phyloP scores from a whole-genome alignment of 2,329 filamentous ascomycete species.

The Dryadomyces quercivorus region DNA sequence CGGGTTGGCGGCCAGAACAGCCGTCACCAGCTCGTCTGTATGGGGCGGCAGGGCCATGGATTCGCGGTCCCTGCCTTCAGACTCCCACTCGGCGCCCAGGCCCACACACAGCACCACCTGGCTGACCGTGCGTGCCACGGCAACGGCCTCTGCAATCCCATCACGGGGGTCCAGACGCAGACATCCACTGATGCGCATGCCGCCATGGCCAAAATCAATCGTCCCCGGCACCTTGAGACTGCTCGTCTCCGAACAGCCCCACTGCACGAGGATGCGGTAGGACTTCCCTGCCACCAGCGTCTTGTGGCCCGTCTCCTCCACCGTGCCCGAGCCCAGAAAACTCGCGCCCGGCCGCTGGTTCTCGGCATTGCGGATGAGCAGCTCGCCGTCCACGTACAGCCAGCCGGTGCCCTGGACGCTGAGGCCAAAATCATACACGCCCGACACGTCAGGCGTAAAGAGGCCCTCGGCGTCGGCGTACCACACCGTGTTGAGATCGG shows the following conservation, averaged over 20 bases:
- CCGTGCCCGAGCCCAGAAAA: conserved; percentile 21
- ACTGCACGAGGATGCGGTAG: conserved; percentile 19
- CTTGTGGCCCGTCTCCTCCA: conserved; percentile 18
- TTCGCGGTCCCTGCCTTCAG: conserved; percentile 13
- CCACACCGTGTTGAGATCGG: conserved; percentile 21
- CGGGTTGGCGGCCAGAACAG: conserved; percentile 40
- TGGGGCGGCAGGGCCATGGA: conserved; percentile 11
- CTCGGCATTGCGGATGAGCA: conserved; percentile 22
- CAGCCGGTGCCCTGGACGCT: conserved; percentile 20
- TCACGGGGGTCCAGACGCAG: conserved; percentile 6
- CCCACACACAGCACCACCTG: conserved; percentile 50
- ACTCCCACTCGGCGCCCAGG: conserved; percentile 30
- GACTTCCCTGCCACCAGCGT: conserved; percentile 17
- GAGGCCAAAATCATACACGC: conserved; percentile 20
- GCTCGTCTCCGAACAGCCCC: conserved; percentile 7
- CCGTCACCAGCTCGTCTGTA: conserved; percentile 24
- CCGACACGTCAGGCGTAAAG: conserved; percentile 17
- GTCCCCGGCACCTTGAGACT: conserved; percentile 9
- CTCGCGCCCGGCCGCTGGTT: conserved; percentile 18
- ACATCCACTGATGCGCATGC: conserved; percentile 21
- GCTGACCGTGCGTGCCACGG: conserved; percentile 35
- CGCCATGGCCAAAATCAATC: conserved; percentile 31
- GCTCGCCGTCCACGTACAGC: conserved; percentile 21
- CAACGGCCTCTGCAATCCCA: conserved; percentile 8
- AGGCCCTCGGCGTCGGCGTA: conserved; percentile 25